Evolutionary conservation across 2,329 filamentous ascomycete species (phyloP).

Genomic region (Zasmidium citrigriseum): DNA sequence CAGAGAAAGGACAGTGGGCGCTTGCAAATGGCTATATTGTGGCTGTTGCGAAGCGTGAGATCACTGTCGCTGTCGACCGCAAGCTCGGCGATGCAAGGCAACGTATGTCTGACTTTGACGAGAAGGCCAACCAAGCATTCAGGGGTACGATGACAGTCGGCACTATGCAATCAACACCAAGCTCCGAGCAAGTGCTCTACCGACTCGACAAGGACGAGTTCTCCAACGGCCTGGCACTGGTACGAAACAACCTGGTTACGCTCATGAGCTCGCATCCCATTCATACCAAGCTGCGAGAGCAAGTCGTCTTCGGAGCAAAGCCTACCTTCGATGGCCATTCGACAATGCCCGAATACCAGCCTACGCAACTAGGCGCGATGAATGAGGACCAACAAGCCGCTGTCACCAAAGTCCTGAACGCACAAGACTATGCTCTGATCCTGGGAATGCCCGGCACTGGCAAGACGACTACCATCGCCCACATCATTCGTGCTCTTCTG

Average conservation of each 20-base stretch:
- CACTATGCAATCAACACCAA: constrained; percentile 15
- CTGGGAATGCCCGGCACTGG: constrained; percentile 98
- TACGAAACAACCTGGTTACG: constrained; percentile 89
- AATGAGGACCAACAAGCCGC: constrained; percentile 86
- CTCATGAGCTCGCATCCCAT: constrained; percentile 64
- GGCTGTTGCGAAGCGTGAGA: constrained; percentile 70
- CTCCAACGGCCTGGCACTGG: constrained; percentile 93
- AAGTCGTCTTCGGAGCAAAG: constrained; percentile 75
- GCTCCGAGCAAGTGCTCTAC: constrained; percentile 63
- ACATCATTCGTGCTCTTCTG: constrained; percentile 89
- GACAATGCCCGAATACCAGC: constrained; percentile 13
- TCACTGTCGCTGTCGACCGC: constrained; percentile 88
- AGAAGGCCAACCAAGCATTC: constrained; percentile 78
- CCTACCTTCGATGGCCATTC: constrained; percentile 69
- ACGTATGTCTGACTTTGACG: constrained; percentile 73
- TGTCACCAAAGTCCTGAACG: constrained; percentile 93
- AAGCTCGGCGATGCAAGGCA: constrained; percentile 83
- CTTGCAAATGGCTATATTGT: constrained; percentile 90
- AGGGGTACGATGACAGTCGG: constrained; percentile 86
- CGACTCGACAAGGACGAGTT: constrained; percentile 97
- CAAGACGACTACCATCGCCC: constrained; percentile 96
- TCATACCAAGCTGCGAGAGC: constrained; percentile 62
- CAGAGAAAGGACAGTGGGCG: constrained; percentile 92
- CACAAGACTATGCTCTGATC: constrained; percentile 93
- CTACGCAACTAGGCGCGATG: constrained; percentile 50